A percentile compares a stretch with the other conserved stretches of the same genome.
Conservation (phyloP, 2,329 filamentous ascomycete genomes). For the Mariannaea sp. region DNA sequence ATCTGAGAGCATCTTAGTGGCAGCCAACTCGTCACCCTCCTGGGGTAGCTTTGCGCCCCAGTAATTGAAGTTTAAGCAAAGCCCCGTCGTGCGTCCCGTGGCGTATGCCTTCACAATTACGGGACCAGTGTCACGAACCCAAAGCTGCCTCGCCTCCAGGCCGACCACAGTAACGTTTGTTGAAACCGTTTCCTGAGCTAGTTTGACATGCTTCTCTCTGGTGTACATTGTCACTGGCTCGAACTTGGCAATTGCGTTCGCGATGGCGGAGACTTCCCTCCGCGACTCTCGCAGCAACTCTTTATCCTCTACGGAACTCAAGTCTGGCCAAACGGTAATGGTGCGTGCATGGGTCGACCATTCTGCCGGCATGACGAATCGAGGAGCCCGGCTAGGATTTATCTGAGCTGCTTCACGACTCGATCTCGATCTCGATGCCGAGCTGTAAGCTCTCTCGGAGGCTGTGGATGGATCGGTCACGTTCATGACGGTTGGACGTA, state of each 20-base stretch:
- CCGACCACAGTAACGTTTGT: constrained; percentile 8
- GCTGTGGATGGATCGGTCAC: background rate
- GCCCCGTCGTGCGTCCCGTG: constrained; percentile 16
- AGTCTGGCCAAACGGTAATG: constrained; percentile 23
- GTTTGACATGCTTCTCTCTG: background rate
- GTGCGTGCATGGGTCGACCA: constrained; percentile 22
- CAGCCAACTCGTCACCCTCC: constrained; percentile 17
- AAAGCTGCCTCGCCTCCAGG: constrained; percentile 29
- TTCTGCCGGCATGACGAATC: constrained; percentile 19
- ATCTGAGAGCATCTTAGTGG: constrained; percentile 12
- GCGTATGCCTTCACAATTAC: constrained; percentile 23
- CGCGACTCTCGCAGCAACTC: constrained; percentile 4
- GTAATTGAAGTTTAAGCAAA: constrained; percentile 38
- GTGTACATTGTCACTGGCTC: constrained; percentile 35
- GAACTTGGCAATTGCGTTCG: constrained; percentile 34
- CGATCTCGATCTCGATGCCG: too few species aligned
- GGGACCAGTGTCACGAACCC: constrained; percentile 39
- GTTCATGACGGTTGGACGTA: background rate
- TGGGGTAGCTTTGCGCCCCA: constrained; percentile 34
- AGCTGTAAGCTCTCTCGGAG: background rate
- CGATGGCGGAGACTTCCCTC: constrained; percentile 33
- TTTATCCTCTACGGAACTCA: constrained; percentile 6
- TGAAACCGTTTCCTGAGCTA: constrained; percentile 12
- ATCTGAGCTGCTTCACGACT: background rate
- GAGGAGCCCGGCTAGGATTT: background rate